Conservation (phyloP, 1,284 basidiomycete genomes). For the Heliocybe sulcata region DNA sequence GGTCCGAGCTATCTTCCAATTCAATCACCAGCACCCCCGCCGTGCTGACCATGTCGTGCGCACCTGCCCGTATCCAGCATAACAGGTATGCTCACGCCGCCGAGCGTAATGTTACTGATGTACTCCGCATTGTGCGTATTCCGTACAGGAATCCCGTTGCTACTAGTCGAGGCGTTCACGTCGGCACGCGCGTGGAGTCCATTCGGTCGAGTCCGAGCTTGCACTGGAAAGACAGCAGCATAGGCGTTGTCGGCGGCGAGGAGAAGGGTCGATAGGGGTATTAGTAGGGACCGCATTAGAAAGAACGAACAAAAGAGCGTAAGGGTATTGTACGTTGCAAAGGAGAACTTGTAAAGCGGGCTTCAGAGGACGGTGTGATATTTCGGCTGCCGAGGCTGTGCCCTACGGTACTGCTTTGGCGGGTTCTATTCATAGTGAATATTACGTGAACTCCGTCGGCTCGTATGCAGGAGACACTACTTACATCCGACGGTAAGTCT, state of each 20-base stretch:
- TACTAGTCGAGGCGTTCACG: constrained; percentile 8
- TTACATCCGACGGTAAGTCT: no score
- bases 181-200: neutral
- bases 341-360: neutral
- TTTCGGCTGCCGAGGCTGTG: neutral
- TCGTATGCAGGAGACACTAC: neutral
- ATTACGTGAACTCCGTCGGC: neutral
- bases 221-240: constrained; percentile 43
- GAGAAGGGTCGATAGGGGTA: constrained; percentile 39
- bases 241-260: constrained; percentile 25
- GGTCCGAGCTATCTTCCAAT: constrained; percentile 41
- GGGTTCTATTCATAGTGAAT: neutral
- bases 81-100: constrained; percentile 24
- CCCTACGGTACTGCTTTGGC: neutral
- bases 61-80: constrained; percentile 34
- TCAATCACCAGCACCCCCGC: neutral
- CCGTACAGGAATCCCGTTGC: constrained; percentile 29
- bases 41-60: neutral
- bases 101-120: constrained; percentile 28
- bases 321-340: neutral
- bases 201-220: constrained; percentile 23
- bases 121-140: constrained; percentile 47
- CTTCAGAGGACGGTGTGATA: neutral
- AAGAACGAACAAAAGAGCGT: neutral
- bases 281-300: constrained; percentile 38